phyloP scores from a whole-genome alignment of 805 yeast genomes.

The Metschnikowia cubensis region DNA sequence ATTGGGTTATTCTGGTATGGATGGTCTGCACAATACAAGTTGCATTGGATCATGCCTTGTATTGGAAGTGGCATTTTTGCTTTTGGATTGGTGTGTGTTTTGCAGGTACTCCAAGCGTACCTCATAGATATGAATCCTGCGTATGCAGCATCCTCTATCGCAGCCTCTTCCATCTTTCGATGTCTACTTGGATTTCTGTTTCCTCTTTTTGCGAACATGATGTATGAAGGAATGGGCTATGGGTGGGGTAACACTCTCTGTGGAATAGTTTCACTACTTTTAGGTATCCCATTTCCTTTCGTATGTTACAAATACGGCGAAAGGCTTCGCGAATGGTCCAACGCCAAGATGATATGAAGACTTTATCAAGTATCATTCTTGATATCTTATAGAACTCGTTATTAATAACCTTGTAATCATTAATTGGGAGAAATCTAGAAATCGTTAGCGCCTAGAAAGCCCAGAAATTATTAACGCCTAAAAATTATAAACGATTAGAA shows the following conservation, averaged over 20 bases:
- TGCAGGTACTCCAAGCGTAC: constrained; percentile 36
- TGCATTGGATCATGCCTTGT: constrained; percentile 39
- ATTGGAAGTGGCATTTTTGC: constrained; percentile 36
- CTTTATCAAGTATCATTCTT: neutral
- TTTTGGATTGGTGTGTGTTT: constrained; percentile 34
- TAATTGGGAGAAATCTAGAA: no score
- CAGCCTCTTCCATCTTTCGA: constrained; percentile 41
- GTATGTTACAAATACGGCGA: constrained; percentile 36
- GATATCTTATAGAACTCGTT: no score
- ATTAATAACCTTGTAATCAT: no score
- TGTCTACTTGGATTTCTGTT: constrained; percentile 36
- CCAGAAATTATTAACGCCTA: no score
- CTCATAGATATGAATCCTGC: constrained; percentile 38
- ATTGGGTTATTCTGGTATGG: constrained; percentile 39
- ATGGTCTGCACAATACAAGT: constrained; percentile 34
- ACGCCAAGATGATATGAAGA: constrained; percentile 22
- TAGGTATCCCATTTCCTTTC: constrained; percentile 39
- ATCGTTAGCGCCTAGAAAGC: no score
- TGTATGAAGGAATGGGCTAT: constrained; percentile 32
- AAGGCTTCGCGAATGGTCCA: constrained; percentile 32
- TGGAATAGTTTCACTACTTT: constrained; percentile 29
- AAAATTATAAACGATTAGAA: no score
- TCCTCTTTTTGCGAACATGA: constrained; percentile 35
- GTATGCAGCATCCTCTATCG: constrained; percentile 37
- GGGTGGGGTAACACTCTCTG: constrained; percentile 43